Evolutionary conservation across 352 stramenopile genomes (phyloP), one percentile per base, ranked within the genome.

Genomic region (Phytophthora sp.): DNA sequence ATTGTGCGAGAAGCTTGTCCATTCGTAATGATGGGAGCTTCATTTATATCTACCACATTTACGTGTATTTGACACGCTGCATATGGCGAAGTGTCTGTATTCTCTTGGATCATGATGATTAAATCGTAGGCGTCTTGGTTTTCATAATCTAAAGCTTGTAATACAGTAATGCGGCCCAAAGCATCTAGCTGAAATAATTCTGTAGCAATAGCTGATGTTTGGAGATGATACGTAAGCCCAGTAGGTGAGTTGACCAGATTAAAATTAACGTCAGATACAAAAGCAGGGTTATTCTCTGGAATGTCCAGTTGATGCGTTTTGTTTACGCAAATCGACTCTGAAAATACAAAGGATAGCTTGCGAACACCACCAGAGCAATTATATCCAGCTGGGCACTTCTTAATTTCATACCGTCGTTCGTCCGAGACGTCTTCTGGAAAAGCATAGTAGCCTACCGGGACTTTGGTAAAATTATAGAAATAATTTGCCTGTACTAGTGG

Each of bases 401-500:
- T 58, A 32, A 79, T 67, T 9, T 76, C 76, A 6, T 72, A 66
- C 21, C 69, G 58, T 13, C 66, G 67, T 48, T 55, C 39, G 28
- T 65, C 57, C 9, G 70, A 27, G 5, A 58, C 62, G 37, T 59
- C 62, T 32, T 87, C 77, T 9, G 80, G 80, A 17, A 74, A 32
- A 13, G 73, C 72, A 38, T 89, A 89, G 48, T 76, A 89, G 7
- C 77, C 80, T 4, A 51, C 53, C 18, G 75, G 77, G 9, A 87
- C 72, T 30, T 11, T 59, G 3, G 70, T 55, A 24, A 59, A 30
- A 8, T 38, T 54, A 44, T 87, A 89, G 30, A 59, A 45, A 2
- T 62, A 54, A 1, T 34, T 31, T 10, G 73, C 69, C 24, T 74
- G 53, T 5, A 58, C 13, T 3, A 89, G 64, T 0, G 77, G 74